phyloP scores from a whole-genome alignment of 805 yeast species.

The Starmerella tilneyi region DNA sequence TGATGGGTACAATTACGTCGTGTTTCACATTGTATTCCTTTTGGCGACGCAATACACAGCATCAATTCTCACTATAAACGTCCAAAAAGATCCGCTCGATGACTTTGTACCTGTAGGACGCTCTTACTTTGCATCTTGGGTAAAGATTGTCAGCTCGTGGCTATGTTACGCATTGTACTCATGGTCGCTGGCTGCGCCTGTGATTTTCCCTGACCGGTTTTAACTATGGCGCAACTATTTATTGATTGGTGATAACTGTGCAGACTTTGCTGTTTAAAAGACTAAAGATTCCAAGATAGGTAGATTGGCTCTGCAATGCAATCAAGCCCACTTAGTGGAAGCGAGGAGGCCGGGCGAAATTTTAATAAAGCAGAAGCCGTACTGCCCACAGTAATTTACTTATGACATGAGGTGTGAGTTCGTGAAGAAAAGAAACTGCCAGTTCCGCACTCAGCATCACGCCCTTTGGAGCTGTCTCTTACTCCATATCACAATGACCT shows the following conservation, averaged over 20 bases:
- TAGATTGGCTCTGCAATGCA: too few species aligned
- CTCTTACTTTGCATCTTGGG: constrained; percentile 91
- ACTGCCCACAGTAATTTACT: too few species aligned
- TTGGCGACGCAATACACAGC: constrained; percentile 97
- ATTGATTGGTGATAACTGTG: background rate
- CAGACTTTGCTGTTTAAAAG: too few species aligned
- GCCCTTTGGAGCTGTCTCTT: too few species aligned
- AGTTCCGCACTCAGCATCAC: too few species aligned
- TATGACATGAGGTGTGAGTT: too few species aligned
- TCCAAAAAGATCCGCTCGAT: constrained; percentile 69
- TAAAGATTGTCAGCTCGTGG: constrained; percentile 87
- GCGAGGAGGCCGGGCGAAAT: too few species aligned
- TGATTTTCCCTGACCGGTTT: constrained; percentile 81
- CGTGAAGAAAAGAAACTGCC: too few species aligned
- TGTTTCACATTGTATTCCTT: constrained; percentile 85
- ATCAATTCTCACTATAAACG: constrained; percentile 82
- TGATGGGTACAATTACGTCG: constrained; percentile 27
- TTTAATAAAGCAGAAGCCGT: too few species aligned
- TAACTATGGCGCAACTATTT: constrained; percentile 5
- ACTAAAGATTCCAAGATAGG: too few species aligned
- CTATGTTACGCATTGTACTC: constrained; percentile 73
- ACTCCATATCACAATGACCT: too few species aligned
- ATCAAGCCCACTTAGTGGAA: too few species aligned
- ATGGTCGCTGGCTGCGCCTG: constrained; percentile 90
- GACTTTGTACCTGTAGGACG: constrained; percentile 95